These are phyloP conservation scores for Triticum aestivum DNA, from an alignment of 176 grass and related monocot species.

Conservation along the genomic window IWGSC_CS_RefSeq_v2.1 NC_057801.1:715269592-715270091, in stretches of 20 bases:
- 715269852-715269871: slow-evolving; percentile 86
- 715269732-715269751: slow-evolving; percentile 74
- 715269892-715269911: slow-evolving; percentile 94
- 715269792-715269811: slow-evolving; percentile 86
- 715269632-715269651: slow-evolving; percentile 98
- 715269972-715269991: slow-evolving; percentile 65
- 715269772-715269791: slow-evolving; percentile 98
- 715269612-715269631: slow-evolving; percentile 88
- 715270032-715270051: neutral
- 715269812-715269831: slow-evolving; percentile 97
- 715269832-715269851: slow-evolving; percentile 86
- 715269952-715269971: slow-evolving; percentile 86
- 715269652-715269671: slow-evolving; percentile 83
- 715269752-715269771: slow-evolving; percentile 96
- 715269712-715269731: slow-evolving; percentile 77
- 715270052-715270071: slow-evolving; percentile 20
- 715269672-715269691: slow-evolving; percentile 92
- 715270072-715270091: neutral
- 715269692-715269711: slow-evolving; percentile 79
- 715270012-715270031: slow-evolving; percentile 29
- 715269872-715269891: slow-evolving; percentile 94
- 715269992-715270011: slow-evolving; percentile 82
- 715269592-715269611: slow-evolving; percentile 83
- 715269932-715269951: slow-evolving; percentile 91
- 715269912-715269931: slow-evolving; percentile 95